Evolutionary conservation across 768 basidiomycete genomes (phyloP).

Genomic region (Suillus subaureus): DNA sequence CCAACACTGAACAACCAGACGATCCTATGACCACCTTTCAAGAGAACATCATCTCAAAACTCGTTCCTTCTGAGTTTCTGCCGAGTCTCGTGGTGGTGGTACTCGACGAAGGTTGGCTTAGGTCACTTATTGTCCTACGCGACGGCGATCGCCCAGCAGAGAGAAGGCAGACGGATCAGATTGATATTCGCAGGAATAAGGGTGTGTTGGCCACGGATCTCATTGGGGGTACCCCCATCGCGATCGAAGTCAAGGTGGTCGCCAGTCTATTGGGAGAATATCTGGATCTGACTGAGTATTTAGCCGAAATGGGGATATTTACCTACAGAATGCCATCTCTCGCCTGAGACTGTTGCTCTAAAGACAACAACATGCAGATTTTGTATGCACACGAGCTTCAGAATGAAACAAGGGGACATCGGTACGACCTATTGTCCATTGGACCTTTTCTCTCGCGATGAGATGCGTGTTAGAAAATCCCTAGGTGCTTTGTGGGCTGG

Average conservation of each 20-base stretch:
- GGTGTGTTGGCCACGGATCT: conserved; percentile 84
- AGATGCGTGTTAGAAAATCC: conserved; percentile 61
- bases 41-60: conserved; percentile 56
- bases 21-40: conserved; percentile 54
- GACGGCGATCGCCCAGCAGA: conserved; percentile 56
- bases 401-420: conserved; percentile 34
- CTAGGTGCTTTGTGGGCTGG: conserved; percentile 69
- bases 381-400: conserved; percentile 81
- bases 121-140: conserved; percentile 46
- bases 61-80: conserved; percentile 65
- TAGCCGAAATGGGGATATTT: conserved; percentile 99
- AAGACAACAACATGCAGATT: conserved; percentile 85
- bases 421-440: conserved; percentile 76
- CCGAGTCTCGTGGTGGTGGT: conserved; percentile 55
- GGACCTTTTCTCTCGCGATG: conserved; percentile 81
- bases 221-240: conserved; percentile 58
- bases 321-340: conserved; percentile 63
- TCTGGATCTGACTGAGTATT: conserved; percentile 9
- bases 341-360: conserved; percentile 51
- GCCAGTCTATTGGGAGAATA: conserved; percentile 5
- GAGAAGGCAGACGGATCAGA: conserved; percentile 55
- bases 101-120: conserved; percentile 59
- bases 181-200: conserved; percentile 56
- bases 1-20: not conserved
- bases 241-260: conserved; percentile 90